Conservation (phyloP, 2,329 filamentous ascomycete genomes). For the Penicillium sp. region DNA sequence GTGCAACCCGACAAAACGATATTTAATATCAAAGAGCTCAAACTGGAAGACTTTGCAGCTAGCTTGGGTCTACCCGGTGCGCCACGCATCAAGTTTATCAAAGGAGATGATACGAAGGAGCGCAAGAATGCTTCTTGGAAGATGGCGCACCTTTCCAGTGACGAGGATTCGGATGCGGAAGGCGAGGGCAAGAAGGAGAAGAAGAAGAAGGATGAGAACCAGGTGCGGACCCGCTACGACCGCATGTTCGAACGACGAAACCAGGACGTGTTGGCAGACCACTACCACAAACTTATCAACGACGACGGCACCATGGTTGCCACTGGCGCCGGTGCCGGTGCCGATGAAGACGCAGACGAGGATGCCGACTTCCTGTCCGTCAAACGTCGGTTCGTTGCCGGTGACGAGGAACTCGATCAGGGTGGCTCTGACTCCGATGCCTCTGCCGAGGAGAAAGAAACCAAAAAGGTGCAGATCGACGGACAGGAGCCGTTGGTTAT, state of each 20-base stretch:
- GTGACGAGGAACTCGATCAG: conserved; percentile 55
- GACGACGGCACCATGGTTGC: conserved; percentile 52
- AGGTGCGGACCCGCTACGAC: conserved; percentile 89
- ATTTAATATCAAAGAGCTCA: conserved; percentile 79
- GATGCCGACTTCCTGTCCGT: conserved; percentile 83
- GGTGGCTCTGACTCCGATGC: conserved; percentile 43
- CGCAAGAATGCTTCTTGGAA: conserved; percentile 81
- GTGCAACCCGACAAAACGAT: conserved; percentile 89
- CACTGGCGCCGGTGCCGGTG: conserved; percentile 30
- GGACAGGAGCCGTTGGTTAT: conserved; percentile 71
- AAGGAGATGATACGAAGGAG: conserved; percentile 81
- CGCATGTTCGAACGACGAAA: conserved; percentile 97
- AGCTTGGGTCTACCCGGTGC: conserved; percentile 87
- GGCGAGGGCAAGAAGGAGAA: conserved; percentile 54
- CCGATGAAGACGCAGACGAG: conserved; percentile 57
- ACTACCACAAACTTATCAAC: conserved; percentile 83
- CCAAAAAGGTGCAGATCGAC: conserved; percentile 51
- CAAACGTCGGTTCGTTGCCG: conserved; percentile 78
- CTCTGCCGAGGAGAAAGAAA: conserved; percentile 42
- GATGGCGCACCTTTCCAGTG: conserved; percentile 59
- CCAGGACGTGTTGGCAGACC: conserved; percentile 89
- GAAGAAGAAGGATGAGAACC: conserved; percentile 62
- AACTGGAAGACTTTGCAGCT: conserved; percentile 79
- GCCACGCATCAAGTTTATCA: conserved; percentile 89
- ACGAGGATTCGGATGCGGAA: conserved; percentile 51